These are phyloP conservation scores for Vigna angularis DNA, from an alignment of 306 rosid genomes.

Conservation along the genomic window DNA sequence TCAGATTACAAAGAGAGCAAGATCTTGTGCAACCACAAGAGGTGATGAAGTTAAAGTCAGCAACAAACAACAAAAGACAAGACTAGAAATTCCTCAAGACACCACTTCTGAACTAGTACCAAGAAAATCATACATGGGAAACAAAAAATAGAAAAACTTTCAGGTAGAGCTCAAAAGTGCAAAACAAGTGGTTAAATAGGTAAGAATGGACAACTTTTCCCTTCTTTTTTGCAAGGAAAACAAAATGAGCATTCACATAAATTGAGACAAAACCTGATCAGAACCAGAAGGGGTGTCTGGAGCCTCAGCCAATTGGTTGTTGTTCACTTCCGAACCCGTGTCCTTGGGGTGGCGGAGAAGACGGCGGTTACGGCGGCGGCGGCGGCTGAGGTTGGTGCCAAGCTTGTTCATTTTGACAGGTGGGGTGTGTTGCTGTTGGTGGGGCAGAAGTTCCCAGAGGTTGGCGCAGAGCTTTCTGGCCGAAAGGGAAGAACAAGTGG, in stretches of 20 bases:
- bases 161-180: not conserved
- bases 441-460: slow-evolving; percentile 72
- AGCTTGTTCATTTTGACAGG: slow-evolving; percentile 51
- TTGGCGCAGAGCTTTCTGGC: slow-evolving; percentile 80
- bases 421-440: slow-evolving; percentile 55
- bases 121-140: slow-evolving; percentile 14
- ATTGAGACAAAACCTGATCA: slow-evolving; percentile 53
- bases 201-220: not conserved
- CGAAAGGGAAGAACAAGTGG: slow-evolving; percentile 52
- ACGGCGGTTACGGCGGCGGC: slow-evolving; percentile 43
- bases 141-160: not conserved
- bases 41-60: not conserved
- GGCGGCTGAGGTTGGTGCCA: slow-evolving; percentile 49
- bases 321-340: slow-evolving; percentile 38
- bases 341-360: slow-evolving; percentile 30
- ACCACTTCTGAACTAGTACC: slow-evolving; percentile 26
- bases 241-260: not conserved
- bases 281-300: slow-evolving; percentile 43
- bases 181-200: not conserved
- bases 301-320: slow-evolving; percentile 40
- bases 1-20: slow-evolving; percentile 34
- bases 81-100: slow-evolving; percentile 14
- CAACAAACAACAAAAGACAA: slow-evolving; percentile 38
- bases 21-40: not conserved
- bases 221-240: not conserved